Base-by-base conservation (phyloP, 2,329 filamentous ascomycete genomes). In the Cladosporium cucumerinum region DNA sequence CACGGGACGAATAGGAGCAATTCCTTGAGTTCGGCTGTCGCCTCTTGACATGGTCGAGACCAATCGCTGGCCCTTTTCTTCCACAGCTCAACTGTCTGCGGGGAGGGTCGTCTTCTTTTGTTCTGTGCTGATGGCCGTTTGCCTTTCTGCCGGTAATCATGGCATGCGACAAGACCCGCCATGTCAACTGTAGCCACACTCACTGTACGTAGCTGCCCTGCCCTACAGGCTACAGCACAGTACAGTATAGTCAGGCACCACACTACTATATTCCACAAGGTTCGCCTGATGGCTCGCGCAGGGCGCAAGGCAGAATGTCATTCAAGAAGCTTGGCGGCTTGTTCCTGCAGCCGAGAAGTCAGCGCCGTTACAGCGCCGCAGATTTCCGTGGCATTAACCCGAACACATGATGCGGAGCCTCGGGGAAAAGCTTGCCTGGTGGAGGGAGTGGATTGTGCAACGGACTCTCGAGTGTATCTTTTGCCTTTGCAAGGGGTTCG, bases 371-470 rank as follows among this genome's bases (percentile, higher is more conserved):
- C 34, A 46, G 36, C 55, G 32, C 54, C 54, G 32, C 55, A 28
- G 32, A 43, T 58, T 14, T 58, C 34, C 55, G 55, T 58, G 34
- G 36, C 34, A 18, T 11, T 16, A n/a, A 30, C 23, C 23, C 23
- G 59, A 54, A 34, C 49, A 34, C 30, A 25, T 55, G 49, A 34
- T 51, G 48, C 60, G 49, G 60, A 62, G 60, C 60, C 39, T 62
- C 60, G 60, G 60, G 57, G 32, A 57, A 61, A 54, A 54, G 32
- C 59, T 52, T 61, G 48, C 32, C 21, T 51, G 48, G 23, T 23
- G 21, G 48, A 51, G 8, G 48, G 48, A 43, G 36, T 54, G 26
- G 26, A 54, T 28, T 23, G 30, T 25, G 54, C 18, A 8, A 46
- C n/a, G 23, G n/a, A 46, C 39, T n/a, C n/a, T 32, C 54, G 54